Base-by-base conservation (phyloP, 495 filamentous ascomycete species). In the Hypoxylon crocopeplum region DNA sequence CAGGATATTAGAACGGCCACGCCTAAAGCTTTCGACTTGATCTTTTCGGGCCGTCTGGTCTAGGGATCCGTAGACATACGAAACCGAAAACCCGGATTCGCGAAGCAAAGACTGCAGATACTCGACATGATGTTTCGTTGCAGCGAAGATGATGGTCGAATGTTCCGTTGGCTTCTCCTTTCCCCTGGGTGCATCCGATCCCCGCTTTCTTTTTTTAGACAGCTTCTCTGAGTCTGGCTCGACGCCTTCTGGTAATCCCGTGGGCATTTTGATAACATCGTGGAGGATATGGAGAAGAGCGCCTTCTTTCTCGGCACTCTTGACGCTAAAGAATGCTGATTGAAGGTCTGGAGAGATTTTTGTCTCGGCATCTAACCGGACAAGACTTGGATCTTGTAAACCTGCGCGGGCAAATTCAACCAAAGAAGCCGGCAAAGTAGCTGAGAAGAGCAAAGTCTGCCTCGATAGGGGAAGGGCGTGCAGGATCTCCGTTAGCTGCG, bases 71-170 rank as follows among this genome's bases (percentile, higher is more conserved):
- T 98, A 98, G 33, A 87, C 90, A 63, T 96, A 92, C 2, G 94
- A 98, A 0, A 92, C 88, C 3, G 90, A 82, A 73, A 92, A 98
- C 4, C 92, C 93, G 15, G 88, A 83, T 32, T 86, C 76, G 13
- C 77, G 72, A 2, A 98, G 78, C 13, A 98, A 75, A 20, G 82
- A 78, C 24, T 88, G 84, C 5, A 98, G 73, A 71, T 97, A 98
- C 64, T 98, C 94, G n/a, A 98, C 94, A 63, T 97, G 92, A 72
- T 98, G 93, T 66, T 98, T 98, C 0, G 94, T 98, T 6, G 94
- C 91, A 1, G 88, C 82, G 70, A 98, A 98, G 12, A 98, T 75
- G 54, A 98, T 96, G 0, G 94, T 98, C 0, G 94, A 95, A 69
- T 96, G 84, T 38, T 84, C 77, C 0, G 86, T 89, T 2, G 88